A percentile compares a stretch with the other conserved stretches of the same genome.
Conservation (phyloP, 345 rosid genomes). For the Crucihimalaya himalaica region DNA sequence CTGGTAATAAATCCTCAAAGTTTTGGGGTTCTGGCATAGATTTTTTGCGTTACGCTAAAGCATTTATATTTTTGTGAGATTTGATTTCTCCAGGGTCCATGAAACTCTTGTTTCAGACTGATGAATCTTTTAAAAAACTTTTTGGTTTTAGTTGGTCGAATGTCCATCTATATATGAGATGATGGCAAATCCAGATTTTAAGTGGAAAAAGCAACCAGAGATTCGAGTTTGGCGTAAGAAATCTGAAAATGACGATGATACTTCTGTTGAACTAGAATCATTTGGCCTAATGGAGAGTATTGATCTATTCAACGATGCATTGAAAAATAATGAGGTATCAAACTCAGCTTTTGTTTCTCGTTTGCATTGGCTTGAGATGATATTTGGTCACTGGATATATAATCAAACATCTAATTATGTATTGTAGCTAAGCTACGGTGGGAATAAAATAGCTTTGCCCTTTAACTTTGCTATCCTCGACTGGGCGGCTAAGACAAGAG, state of each 20-base stretch:
- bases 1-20: slow-evolving; percentile 56
- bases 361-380: slow-evolving; percentile 10
- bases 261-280: slow-evolving; percentile 56
- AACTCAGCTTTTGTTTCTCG: slow-evolving; percentile 3
- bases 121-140: background rate
- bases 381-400: background rate
- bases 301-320: slow-evolving; percentile 64
- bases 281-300: slow-evolving; percentile 57
- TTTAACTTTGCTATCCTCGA: slow-evolving; percentile 66
- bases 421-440: slow-evolving; percentile 60
- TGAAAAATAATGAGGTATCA: slow-evolving; percentile 75
- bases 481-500: slow-evolving; percentile 77
- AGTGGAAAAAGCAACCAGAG: slow-evolving; percentile 66
- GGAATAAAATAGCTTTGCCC: slow-evolving; percentile 68
- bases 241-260: slow-evolving; percentile 46
- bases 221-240: slow-evolving; percentile 73
- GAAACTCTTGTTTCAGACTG: slow-evolving; percentile 17
- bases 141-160: slow-evolving; percentile 63
- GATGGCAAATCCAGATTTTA: slow-evolving; percentile 80
- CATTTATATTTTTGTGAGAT: background rate
- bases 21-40: background rate
- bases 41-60: background rate
- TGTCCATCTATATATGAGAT: slow-evolving; percentile 92
- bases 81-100: background rate
- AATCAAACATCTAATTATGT: slow-evolving; percentile 16